Evolutionary conservation across 306 rosid genomes (phyloP), one percentile per base, ranked within the genome.

Genomic region (Quercus dentata): DNA sequence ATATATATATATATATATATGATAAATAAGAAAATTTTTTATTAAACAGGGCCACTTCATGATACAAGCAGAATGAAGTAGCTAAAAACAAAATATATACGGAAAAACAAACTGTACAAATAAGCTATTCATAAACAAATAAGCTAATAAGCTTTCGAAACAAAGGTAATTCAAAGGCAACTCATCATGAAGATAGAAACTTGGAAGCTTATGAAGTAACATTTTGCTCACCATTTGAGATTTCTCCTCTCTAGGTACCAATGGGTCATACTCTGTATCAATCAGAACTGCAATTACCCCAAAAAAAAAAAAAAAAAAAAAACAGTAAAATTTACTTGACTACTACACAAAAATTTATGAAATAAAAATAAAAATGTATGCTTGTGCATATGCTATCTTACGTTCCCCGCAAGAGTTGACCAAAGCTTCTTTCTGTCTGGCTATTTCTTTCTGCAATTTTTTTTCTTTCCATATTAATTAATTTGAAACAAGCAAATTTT

Each of bases 211-310:
- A 75, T 30, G 73, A 20, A 49, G 49, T 59, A 20, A 20, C 5
- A n/a, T 25, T 52, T 74, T 74, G n/a, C 88, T 44, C 76, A 94
- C 98, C 70, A 82, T 35, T 14, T 62, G 5, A 74, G 97, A 79
- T 82, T 90, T 92, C 85, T 91, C 82, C 78, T 86, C 90, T 77
- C 71, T 90, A 1, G 90, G 85, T 59, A 82, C 52, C 85, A 94
- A 83, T 13, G 90, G 89, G 28, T 88, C 90, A 63, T 70, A 87
- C 55, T 82, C 75, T 8, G 91, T 64, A 79, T 90, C 88, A 9
- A 92, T 83, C 70, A 80, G 59, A 76, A 92, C 97, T 92, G 94
- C 82, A 87, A 70, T 74, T 69, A 72, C 68, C 69, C 74, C 9
- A 21, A 21, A 21, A 21, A 21, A 21, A 21, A 21, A 21, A 21